Conservation (phyloP, 164 flowering plant species). For the Amborella trichopoda region DNA sequence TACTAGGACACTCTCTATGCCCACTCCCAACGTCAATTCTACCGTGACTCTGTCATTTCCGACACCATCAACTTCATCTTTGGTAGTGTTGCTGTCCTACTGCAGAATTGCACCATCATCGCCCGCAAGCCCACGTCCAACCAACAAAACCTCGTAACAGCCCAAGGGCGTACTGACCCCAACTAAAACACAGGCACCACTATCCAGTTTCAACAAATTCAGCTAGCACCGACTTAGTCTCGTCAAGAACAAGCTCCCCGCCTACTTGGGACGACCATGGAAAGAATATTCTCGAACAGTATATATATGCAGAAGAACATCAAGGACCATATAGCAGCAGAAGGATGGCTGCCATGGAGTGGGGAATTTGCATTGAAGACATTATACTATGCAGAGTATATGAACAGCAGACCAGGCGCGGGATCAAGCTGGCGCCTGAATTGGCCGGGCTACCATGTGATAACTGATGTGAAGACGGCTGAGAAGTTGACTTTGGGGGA, state of each 20-base stretch:
- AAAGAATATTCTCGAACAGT: slow-evolving; percentile 34
- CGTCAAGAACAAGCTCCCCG: slow-evolving; percentile 10
- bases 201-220: no score
- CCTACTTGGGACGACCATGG: slow-evolving; percentile 66
- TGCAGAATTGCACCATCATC: slow-evolving; percentile 17
- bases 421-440: slow-evolving; percentile 17
- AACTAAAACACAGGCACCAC: slow-evolving; percentile 26
- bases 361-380: slow-evolving; percentile 29
- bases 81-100: slow-evolving; percentile 38
- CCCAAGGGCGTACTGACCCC: slow-evolving; percentile 30
- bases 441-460: slow-evolving; percentile 37
- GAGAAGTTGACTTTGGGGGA: slow-evolving; percentile 16
- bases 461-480: slow-evolving; percentile 10
- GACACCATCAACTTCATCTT: slow-evolving; percentile 80
- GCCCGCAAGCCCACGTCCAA: slow-evolving; percentile 15
- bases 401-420: slow-evolving; percentile 48
- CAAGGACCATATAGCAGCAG: slow-evolving; percentile 27
- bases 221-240: no score
- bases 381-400: slow-evolving; percentile 28
- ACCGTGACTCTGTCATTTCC: slow-evolving; percentile 60
- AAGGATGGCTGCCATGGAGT: slow-evolving; percentile 50
- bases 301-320: slow-evolving; percentile 33
- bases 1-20: slow-evolving; percentile 73
- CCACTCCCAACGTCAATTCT: slow-evolving; percentile 62
- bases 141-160: slow-evolving; percentile 26